Conservation (phyloP, 768 basidiomycete species). For the Psilocybe subaeruginosa region DNA sequence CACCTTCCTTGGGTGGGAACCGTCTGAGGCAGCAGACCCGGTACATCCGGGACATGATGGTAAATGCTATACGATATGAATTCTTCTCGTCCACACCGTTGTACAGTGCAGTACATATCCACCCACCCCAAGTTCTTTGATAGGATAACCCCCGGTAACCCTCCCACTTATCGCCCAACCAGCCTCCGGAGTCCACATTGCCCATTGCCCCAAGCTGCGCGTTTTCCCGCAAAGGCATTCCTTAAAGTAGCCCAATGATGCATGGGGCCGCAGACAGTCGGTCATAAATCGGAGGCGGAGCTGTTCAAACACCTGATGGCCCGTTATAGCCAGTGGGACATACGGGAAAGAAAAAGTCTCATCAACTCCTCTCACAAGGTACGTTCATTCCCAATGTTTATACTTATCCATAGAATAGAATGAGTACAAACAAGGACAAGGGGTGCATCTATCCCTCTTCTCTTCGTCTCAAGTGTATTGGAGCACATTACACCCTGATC, state of each 20-base stretch:
- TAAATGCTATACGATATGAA: neutral
- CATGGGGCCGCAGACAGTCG: constrained; percentile 10
- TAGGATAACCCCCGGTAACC: neutral
- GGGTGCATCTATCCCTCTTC: no score
- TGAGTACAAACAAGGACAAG: no score
- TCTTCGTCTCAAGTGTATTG: neutral
- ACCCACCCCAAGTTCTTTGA: neutral
- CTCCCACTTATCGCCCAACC: neutral
- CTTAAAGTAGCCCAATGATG: neutral
- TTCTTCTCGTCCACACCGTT: neutral
- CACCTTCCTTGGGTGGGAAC: neutral
- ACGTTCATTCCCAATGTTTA: no score
- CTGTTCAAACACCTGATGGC: constrained; percentile 1
- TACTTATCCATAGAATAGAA: no score
- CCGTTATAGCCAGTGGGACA: neutral
- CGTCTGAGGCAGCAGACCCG: neutral
- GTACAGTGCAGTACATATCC: neutral
- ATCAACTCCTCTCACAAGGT: no score
- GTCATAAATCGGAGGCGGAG: constrained; percentile 16
- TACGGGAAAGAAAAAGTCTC: neutral
- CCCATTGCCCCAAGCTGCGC: neutral
- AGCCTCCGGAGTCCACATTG: neutral
- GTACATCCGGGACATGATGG: neutral
- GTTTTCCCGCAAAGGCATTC: neutral
- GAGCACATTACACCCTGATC: neutral